Percentiles rank a stretch among this genome's conserved stretches.
These are phyloP conservation scores for Ustulina deusta DNA, from an alignment of 2,329 filamentous ascomycete species.

Conservation along the genomic window DNA sequence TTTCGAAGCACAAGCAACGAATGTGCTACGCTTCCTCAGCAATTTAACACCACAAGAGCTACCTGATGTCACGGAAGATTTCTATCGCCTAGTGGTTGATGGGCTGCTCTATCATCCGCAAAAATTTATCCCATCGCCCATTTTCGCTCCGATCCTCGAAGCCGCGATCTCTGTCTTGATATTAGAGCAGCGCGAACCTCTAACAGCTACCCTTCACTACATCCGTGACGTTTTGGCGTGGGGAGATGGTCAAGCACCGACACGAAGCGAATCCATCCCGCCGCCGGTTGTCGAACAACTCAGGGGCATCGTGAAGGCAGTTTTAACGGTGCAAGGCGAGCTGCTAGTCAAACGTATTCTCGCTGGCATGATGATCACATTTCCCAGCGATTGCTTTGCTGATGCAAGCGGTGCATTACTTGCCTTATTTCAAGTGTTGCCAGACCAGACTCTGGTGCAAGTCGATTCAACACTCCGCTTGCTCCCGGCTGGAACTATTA, in stretches of 20 bases:
- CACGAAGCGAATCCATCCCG: constrained; percentile 65
- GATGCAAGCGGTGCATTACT: constrained; percentile 95
- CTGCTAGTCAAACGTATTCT: constrained; percentile 87
- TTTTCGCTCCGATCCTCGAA: constrained; percentile 86
- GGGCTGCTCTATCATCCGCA: constrained; percentile 93
- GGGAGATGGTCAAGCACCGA: constrained; percentile 79
- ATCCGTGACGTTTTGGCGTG: constrained; percentile 91
- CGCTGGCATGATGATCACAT: constrained; percentile 99
- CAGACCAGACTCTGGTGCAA: constrained; percentile 82
- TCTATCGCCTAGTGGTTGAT: constrained; percentile 92
- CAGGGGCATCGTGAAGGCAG: constrained; percentile 76
- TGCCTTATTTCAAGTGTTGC: constrained; percentile 87
- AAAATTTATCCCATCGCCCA: constrained; percentile 80
- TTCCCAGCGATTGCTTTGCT: constrained; percentile 93
- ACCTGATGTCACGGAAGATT: constrained; percentile 91
- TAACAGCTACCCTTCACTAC: constrained; percentile 93
- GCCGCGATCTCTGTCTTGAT: constrained; percentile 88
- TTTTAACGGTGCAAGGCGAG: constrained; percentile 78
- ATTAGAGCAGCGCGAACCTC: constrained; percentile 89
- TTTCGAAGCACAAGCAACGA: constrained; percentile 92
- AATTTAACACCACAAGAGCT: constrained; percentile 81
- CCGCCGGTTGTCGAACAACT: constrained; percentile 75
- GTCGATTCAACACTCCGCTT: constrained; percentile 85
- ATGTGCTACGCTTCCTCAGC: constrained; percentile 89
- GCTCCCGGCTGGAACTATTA: constrained; percentile 85